These are phyloP conservation scores for Blastocystis sp. DNA, from an alignment of 352 stramenopile genomes.

Conservation along the genomic window DNA sequence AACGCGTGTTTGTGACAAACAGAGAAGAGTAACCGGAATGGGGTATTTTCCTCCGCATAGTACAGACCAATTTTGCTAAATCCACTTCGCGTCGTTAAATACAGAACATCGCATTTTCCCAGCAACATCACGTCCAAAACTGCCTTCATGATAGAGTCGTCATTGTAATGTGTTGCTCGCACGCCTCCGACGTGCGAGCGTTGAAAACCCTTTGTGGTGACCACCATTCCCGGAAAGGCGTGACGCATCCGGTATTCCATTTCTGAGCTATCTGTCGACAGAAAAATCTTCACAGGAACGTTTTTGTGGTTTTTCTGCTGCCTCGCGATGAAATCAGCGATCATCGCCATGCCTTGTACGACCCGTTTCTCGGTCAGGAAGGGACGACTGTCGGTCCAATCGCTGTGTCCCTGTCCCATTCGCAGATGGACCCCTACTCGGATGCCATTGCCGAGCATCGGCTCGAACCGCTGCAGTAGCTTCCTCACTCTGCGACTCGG, in stretches of 20 bases:
- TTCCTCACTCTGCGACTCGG: neutral
- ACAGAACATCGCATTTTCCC: slow-evolving; percentile 38
- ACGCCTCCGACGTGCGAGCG: slow-evolving; percentile 35
- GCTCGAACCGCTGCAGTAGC: neutral
- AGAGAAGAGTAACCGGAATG: neutral
- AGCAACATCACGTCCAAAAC: slow-evolving; percentile 35
- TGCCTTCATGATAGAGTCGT: neutral
- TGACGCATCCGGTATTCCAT: neutral
- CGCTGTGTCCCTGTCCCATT: slow-evolving; percentile 25
- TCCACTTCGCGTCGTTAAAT: slow-evolving; percentile 3
- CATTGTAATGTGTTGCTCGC: neutral
- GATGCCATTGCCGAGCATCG: neutral
- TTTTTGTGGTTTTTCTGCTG: neutral
- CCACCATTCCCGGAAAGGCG: slow-evolving; percentile 3
- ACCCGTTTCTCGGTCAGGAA: slow-evolving; percentile 21
- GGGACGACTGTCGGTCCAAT: slow-evolving; percentile 7
- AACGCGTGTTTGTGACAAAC: neutral
- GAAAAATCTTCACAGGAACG: neutral
- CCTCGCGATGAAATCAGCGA: neutral
- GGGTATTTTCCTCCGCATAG: slow-evolving; percentile 34
- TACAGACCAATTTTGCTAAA: slow-evolving; percentile 53
- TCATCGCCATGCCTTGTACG: neutral
- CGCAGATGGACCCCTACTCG: slow-evolving; percentile 41
- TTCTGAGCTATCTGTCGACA: slow-evolving; percentile 22
- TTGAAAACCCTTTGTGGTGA: neutral